phyloP scores from a whole-genome alignment of 2,329 filamentous ascomycete genomes.

The Magnaporthiopsis rhizophila region DNA sequence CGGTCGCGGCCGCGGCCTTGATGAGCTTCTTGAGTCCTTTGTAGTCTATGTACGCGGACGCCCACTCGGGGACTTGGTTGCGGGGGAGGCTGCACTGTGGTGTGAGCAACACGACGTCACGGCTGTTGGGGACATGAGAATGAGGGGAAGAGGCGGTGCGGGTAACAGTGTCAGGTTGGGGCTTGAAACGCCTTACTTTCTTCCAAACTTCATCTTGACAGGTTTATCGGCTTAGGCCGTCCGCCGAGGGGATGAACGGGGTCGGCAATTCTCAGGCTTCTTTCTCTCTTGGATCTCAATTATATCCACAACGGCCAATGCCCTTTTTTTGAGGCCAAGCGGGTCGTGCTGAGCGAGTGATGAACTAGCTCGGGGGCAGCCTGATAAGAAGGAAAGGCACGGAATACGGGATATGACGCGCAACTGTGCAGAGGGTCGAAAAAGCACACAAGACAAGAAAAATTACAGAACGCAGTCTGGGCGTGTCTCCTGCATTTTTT shows the following conservation, averaged over 20 bases:
- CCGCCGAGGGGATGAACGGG: not conserved
- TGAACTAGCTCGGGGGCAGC: not conserved
- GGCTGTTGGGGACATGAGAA: not conserved
- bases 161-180: not conserved
- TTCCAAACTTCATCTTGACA: constrained; percentile 27
- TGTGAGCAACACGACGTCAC: not conserved
- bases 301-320: not conserved
- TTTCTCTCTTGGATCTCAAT: not conserved
- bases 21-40: constrained; percentile 92
- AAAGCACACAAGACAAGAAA: not conserved
- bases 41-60: constrained; percentile 78
- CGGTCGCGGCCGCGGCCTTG: constrained; percentile 63
- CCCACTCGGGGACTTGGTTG: constrained; percentile 84
- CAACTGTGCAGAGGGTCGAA: not conserved
- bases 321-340: not conserved
- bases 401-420: not conserved
- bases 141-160: not conserved
- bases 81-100: constrained; percentile 46
- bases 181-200: constrained; percentile 20
- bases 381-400: not conserved
- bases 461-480: not conserved
- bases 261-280: not conserved
- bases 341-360: not conserved
- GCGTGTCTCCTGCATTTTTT: not conserved
- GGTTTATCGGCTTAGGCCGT: not conserved